Evolutionary conservation across 2,329 filamentous ascomycete genomes (phyloP).

Genomic region (Exophiala sp.): DNA sequence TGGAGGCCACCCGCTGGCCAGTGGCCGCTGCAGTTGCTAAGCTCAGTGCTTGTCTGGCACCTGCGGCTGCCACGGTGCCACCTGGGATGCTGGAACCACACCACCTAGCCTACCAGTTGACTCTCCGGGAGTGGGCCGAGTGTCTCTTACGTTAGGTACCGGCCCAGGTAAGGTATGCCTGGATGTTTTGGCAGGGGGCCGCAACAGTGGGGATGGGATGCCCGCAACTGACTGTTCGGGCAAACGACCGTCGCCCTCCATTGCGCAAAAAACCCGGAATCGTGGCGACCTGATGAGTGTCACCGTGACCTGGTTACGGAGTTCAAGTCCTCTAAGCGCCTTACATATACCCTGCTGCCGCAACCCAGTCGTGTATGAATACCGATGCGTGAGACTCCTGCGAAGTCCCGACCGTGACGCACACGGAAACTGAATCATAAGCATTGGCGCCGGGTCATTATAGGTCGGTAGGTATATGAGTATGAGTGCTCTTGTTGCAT

Average conservation of each 20-base stretch:
- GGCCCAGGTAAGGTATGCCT: too few relatives aligned
- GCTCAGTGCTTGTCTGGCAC: background rate
- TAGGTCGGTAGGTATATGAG: too few relatives aligned
- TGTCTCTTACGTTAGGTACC: background rate
- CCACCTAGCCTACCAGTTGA: background rate
- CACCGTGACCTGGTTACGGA: too few relatives aligned
- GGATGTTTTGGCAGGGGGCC: background rate
- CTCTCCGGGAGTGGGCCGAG: background rate
- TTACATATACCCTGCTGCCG: background rate
- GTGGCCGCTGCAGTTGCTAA: background rate
- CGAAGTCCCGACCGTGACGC: too few relatives aligned
- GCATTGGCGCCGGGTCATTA: too few relatives aligned
- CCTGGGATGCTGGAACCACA: background rate
- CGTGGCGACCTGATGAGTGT: too few relatives aligned
- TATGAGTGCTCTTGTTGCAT: too few relatives aligned
- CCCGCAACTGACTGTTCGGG: too few relatives aligned
- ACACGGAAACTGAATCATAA: too few relatives aligned
- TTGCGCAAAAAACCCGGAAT: too few relatives aligned
- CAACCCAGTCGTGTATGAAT: background rate
- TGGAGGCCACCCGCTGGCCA: background rate
- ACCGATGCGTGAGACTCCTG: background rate
- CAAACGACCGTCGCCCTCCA: too few relatives aligned
- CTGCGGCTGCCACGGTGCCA: background rate
- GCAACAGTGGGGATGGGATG: background rate
- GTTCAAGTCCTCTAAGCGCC: background rate